A percentile compares a stretch with the other conserved stretches of the same genome.
phyloP scores from a whole-genome alignment of 805 yeast species.

The Kazachstania martiniae region DNA sequence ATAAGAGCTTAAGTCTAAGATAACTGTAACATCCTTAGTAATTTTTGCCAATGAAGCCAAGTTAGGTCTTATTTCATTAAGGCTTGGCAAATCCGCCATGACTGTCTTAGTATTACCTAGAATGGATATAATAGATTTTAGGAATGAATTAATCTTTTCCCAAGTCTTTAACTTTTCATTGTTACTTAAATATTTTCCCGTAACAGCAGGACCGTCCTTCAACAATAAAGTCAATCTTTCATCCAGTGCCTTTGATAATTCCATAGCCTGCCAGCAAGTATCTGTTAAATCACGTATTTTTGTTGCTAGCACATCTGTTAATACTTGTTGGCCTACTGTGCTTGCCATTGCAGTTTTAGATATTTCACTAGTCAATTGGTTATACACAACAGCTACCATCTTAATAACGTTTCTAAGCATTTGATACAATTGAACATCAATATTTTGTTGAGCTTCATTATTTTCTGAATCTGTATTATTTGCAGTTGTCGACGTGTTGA shows the following conservation, averaged over 20 bases:
- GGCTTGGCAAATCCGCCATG: slow-evolving; percentile 68
- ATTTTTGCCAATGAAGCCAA: slow-evolving; percentile 76
- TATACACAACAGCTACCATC: slow-evolving; percentile 67
- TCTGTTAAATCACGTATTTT: slow-evolving; percentile 69
- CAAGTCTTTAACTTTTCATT: slow-evolving; percentile 57
- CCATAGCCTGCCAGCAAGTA: slow-evolving; percentile 72
- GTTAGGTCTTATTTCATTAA: slow-evolving; percentile 70
- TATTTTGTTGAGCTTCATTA: slow-evolving; percentile 32
- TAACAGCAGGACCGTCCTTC: slow-evolving; percentile 7
- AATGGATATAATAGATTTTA: slow-evolving; percentile 75
- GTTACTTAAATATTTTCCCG: slow-evolving; percentile 33
- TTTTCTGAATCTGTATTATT: background rate
- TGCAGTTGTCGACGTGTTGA: background rate
- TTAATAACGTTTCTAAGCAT: slow-evolving; percentile 51
- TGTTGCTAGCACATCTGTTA: slow-evolving; percentile 31
- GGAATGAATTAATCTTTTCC: slow-evolving; percentile 74
- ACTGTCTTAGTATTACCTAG: slow-evolving; percentile 75
- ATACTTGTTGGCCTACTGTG: slow-evolving; percentile 31
- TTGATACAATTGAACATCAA: slow-evolving; percentile 58
- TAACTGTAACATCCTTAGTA: slow-evolving; percentile 85
- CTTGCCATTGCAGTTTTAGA: slow-evolving; percentile 50
- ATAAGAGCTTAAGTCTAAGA: slow-evolving; percentile 58
- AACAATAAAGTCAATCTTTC: slow-evolving; percentile 42
- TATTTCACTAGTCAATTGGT: slow-evolving; percentile 60
- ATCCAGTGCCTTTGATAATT: slow-evolving; percentile 60